phyloP scores from a whole-genome alignment of 2,329 filamentous ascomycete genomes.

The Leptographium radiaticola region DNA sequence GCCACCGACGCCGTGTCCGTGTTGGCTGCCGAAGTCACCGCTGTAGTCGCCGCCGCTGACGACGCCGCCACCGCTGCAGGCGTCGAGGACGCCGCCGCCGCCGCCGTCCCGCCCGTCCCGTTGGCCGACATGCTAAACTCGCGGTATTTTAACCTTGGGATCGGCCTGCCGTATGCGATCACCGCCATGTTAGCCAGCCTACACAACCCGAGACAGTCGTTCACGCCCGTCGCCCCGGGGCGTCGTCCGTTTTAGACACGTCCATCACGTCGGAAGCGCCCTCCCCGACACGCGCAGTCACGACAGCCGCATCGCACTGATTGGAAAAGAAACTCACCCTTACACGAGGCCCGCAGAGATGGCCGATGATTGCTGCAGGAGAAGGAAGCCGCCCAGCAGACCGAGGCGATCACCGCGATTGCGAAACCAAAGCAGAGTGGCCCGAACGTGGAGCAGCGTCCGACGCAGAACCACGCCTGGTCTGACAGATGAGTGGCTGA shows the following conservation, averaged over 20 bases:
- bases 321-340: too few species aligned
- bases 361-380: neutral
- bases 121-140: constrained; percentile 17
- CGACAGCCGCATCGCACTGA: too few species aligned
- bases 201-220: too few species aligned
- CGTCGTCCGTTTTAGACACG: too few species aligned
- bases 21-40: neutral
- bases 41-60: neutral
- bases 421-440: neutral
- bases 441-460: constrained; percentile 2
- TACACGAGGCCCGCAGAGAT: too few species aligned
- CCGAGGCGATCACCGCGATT: too few species aligned
- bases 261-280: too few species aligned
- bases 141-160: constrained; percentile 15
- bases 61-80: constrained; percentile 1
- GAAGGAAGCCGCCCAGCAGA: neutral
- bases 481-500: constrained; percentile 8
- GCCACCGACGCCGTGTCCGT: neutral
- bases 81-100: neutral
- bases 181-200: constrained; percentile 16
- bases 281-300: too few species aligned
- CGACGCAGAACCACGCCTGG: constrained; percentile 4
- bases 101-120: constrained; percentile 12
- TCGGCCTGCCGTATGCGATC: constrained; percentile 12
- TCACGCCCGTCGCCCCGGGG: too few species aligned